Conservation (phyloP, 306 rosid species). For the Medicago arabica region DNA sequence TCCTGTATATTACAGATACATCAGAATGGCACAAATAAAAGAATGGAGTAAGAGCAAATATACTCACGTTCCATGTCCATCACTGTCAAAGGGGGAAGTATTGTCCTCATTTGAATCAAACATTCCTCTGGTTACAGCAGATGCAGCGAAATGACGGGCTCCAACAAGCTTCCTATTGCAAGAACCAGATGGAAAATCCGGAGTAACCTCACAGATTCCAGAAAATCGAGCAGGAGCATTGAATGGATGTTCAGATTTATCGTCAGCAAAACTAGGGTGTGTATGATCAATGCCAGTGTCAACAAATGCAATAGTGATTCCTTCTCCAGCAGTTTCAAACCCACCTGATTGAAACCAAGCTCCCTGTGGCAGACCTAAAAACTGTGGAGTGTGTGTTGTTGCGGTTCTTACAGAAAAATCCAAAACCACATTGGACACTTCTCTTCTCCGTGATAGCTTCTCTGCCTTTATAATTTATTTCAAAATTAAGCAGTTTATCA, state of each 20-base stretch:
- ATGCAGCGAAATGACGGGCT: conserved; percentile 95
- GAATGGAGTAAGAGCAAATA: conserved; percentile 23
- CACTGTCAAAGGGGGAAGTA: conserved; percentile 95
- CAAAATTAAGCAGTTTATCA: conserved; percentile 24
- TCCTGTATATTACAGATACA: conserved; percentile 61
- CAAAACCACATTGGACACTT: conserved; percentile 81
- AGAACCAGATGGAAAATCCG: conserved; percentile 95
- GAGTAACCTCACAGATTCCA: conserved; percentile 89
- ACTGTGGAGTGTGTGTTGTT: conserved; percentile 90
- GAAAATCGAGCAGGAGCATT: conserved; percentile 77
- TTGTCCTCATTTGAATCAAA: conserved; percentile 77
- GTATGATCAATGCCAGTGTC: conserved; percentile 98
- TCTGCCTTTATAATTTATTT: conserved; percentile 62
- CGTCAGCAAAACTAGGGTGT: conserved; percentile 86
- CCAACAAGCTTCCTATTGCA: conserved; percentile 97
- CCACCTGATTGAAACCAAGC: conserved; percentile 94
- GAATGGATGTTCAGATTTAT: conserved; percentile 53
- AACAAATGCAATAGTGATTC: conserved; percentile 81
- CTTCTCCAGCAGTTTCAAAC: conserved; percentile 87
- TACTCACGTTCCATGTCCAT: conserved; percentile 99
- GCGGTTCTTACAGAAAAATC: conserved; percentile 96
- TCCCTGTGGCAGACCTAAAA: conserved; percentile 89
- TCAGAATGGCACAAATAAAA: conserved; percentile 29
- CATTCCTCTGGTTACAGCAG: conserved; percentile 90
- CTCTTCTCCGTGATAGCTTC: conserved; percentile 81